Evolutionary conservation across 257 asterid species (phyloP), one percentile per base, ranked within the genome.

Genomic region (Voacanga thouarsii): DNA sequence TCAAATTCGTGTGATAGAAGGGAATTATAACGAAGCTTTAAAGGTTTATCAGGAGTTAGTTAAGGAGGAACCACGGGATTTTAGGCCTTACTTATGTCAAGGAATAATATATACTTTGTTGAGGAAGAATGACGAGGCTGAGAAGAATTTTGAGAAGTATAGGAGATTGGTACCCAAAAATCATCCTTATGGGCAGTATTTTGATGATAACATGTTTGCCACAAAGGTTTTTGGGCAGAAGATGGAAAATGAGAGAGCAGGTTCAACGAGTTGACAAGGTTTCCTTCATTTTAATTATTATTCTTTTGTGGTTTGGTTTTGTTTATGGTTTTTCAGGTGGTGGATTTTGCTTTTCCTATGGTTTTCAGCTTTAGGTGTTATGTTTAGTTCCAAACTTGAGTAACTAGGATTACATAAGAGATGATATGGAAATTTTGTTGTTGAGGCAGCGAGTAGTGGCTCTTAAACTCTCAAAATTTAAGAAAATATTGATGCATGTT

Each of bases 1-100:
- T 0, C 99, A 95, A 80, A 89, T 95, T 82, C 82, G 83, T 76
- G 99, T 93, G 18, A 86, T 93, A 3, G 84, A 90, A 82, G 90
- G 96, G 77, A 82, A 85, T 16, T 93, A 88, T 43, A 87, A 86
- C 1, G 92, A 88, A 18, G 97, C 99, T 0, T 78, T 95, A 89
- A 87, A 78, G 60, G 75, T 86, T 73, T 95, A 95, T 80, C 80
- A 86, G 72, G 96, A 89, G 45, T 82, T 95, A 77, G 93, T 89
- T 51, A 90, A 86, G 85, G 97, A 95, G 79, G 99, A 95, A 83
- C 99, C 98, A 0, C 89, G 94, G 83, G 99, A 95, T 82, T 95
- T 93, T 41, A 88, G 99, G 88, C 98, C 99, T 1, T 95, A 93
- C 70, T 74, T 95, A 59, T 95, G 98, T 80, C 97, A 90, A 83